Conservation (phyloP, 805 yeast genomes). For the Saccharomycopsis microspora region DNA sequence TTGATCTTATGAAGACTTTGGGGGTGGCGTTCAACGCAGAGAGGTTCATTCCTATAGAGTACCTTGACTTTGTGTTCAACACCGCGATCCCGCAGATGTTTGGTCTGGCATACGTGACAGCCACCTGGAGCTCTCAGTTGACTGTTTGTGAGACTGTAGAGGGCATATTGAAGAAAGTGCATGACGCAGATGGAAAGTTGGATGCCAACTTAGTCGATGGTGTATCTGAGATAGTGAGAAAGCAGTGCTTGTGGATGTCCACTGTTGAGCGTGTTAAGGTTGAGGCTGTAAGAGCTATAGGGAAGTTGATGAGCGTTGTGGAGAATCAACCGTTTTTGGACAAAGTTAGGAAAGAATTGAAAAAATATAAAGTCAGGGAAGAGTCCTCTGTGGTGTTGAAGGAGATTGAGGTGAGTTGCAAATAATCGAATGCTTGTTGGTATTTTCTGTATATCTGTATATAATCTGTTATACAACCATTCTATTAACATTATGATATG, state of each 20-base stretch:
- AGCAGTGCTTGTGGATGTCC: constrained; percentile 25
- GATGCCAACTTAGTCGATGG: constrained; percentile 10
- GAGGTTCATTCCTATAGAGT: constrained; percentile 17
- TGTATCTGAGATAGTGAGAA: constrained; percentile 20
- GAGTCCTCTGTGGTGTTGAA: constrained; percentile 35
- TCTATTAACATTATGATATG: too few species aligned
- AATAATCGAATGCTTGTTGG: background rate
- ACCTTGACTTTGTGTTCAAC: constrained; percentile 22
- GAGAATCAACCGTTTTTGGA: constrained; percentile 19
- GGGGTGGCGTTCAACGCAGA: constrained; percentile 23
- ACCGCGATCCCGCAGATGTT: constrained; percentile 21
- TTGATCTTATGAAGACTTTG: constrained; percentile 27
- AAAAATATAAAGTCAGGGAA: constrained; percentile 24
- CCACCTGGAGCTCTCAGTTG: constrained; percentile 54
- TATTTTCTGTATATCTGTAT: too few species aligned
- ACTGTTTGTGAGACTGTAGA: constrained; percentile 32
- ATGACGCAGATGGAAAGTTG: background rate
- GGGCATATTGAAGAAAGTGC: constrained; percentile 6
- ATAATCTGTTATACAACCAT: too few species aligned
- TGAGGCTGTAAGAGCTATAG: constrained; percentile 32
- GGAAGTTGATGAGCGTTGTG: constrained; percentile 17
- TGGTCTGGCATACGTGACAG: constrained; percentile 20
- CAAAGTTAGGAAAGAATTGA: constrained; percentile 15
- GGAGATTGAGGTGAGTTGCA: constrained; percentile 21
- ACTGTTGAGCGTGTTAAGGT: constrained; percentile 51